A percentile compares a stretch with the other conserved stretches of the same genome.
Conservation (phyloP, 2,329 filamentous ascomycete species). For the Aspergillus ruber region DNA sequence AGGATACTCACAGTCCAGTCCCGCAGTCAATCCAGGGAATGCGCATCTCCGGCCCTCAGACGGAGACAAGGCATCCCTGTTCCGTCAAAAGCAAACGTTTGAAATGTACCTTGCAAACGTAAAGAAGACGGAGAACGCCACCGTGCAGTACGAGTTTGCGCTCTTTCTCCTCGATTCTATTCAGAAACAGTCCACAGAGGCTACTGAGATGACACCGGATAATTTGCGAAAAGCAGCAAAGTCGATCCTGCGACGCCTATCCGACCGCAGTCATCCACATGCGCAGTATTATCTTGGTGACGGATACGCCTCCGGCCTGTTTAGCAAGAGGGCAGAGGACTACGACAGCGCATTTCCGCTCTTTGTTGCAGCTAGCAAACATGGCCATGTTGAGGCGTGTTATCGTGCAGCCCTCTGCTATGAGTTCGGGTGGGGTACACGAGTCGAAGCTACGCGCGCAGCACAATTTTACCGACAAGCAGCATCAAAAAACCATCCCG, state of each 20-base stretch:
- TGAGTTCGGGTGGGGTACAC: slow-evolving; percentile 95
- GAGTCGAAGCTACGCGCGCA: slow-evolving; percentile 82
- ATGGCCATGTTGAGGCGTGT: slow-evolving; percentile 91
- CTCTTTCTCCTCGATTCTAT: slow-evolving; percentile 88
- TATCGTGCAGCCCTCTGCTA: slow-evolving; percentile 93
- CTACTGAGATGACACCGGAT: slow-evolving; percentile 44
- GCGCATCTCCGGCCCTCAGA: slow-evolving; percentile 70
- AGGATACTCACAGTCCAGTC: slow-evolving; percentile 75
- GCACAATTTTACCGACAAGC: slow-evolving; percentile 88
- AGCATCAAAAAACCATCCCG: slow-evolving; percentile 89
- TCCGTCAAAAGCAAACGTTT: slow-evolving; percentile 87
- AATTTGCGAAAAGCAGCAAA: slow-evolving; percentile 81
- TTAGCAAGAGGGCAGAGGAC: slow-evolving; percentile 90
- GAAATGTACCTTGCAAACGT: slow-evolving; percentile 97
- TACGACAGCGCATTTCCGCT: slow-evolving; percentile 86
- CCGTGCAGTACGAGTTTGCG: slow-evolving; percentile 93
- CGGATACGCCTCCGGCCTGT: slow-evolving; percentile 87
- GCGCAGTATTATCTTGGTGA: slow-evolving; percentile 97
- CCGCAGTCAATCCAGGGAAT: slow-evolving; percentile 66
- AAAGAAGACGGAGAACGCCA: slow-evolving; percentile 88
- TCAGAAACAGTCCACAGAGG: slow-evolving; percentile 14
- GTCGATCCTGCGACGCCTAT: slow-evolving; percentile 76
- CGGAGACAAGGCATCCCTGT: slow-evolving; percentile 81
- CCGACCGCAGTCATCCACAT: slow-evolving; percentile 87
- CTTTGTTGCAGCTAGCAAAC: slow-evolving; percentile 89